Conservation (phyloP, 108 stramenopile genomes). For the Pseudonitzschia multistriata region DNA sequence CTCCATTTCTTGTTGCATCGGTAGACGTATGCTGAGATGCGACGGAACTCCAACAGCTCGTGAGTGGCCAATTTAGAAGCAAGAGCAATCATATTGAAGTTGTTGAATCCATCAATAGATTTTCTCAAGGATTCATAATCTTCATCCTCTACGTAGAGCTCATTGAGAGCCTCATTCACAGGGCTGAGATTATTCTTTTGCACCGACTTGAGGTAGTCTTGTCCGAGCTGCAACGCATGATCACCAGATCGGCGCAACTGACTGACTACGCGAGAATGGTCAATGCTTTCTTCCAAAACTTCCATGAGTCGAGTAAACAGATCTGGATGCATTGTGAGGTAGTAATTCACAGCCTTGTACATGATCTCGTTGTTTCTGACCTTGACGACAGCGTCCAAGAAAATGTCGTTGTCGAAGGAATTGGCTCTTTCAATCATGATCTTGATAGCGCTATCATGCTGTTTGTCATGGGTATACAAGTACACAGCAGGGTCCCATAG, state of each 20-base stretch:
- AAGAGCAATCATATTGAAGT: conserved; percentile 98
- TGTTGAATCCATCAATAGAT: conserved; percentile 97
- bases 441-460: conserved; percentile 96
- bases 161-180: conserved; percentile 99
- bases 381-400: conserved; percentile 94
- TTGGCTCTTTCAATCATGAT: conserved; percentile 96
- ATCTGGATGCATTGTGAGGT: conserved; percentile 87
- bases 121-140: conserved; percentile 94
- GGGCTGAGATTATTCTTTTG: conserved; percentile 95
- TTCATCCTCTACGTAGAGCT: conserved; percentile 97
- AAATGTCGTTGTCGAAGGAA: conserved; percentile 95
- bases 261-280: conserved; percentile 97
- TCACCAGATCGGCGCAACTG: conserved; percentile 94
- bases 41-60: conserved; percentile 98
- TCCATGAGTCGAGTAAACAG: conserved; percentile 93
- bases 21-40: conserved; percentile 98
- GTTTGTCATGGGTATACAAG: conserved; percentile 96
- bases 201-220: conserved; percentile 94
- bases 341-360: conserved; percentile 98
- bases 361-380: conserved; percentile 97
- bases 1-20: conserved; percentile 96
- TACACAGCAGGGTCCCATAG: conserved; percentile 96
- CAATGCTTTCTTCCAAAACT: conserved; percentile 91
- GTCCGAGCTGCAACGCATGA: conserved; percentile 87
- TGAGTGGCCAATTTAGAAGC: conserved; percentile 96